Evolutionary conservation across 805 yeast genomes (phyloP), one percentile per base, ranked within the genome.

Genomic region (Tetrapisispora fleetii): DNA sequence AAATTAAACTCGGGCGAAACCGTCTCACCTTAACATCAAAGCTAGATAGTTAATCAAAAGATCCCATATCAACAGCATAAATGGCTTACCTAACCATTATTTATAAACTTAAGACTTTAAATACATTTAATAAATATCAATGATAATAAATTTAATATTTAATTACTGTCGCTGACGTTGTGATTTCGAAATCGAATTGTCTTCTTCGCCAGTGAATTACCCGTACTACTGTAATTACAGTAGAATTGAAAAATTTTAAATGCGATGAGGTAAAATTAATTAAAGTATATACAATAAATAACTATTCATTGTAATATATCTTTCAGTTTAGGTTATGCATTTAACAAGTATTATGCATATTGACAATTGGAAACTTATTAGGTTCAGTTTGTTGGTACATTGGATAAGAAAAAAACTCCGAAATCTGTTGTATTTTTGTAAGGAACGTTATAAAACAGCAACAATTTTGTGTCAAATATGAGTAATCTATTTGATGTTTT

Each of bases 401-500:
- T n/a, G n/a, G n/a, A 24, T 6, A 8, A 24, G 37, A 33, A 33
- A 11, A n/a, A 33, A 33, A 6, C 6, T 11, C 13, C 39, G 39
- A 37, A 18, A 8, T 24, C 28, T 24, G 8, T 24, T 6, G 8
- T 4, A 8, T 24, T 24, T 24, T 24, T 6, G 8, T 24, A 24
- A 8, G 28, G 28, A 24, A n/a, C n/a, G 28, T 24, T 36, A 4
- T 4, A 9, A n/a, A 36, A n/a, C 38, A 36, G 21, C 18, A 22
- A 28, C 19, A 8, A 27, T 24, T 27, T 10, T 14, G 10, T 32
- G 16, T 32, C 21, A 30, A 32, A 4, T 22, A 48, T 48, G 50
- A 48, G 50, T 40, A 67, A 61, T 40, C 50, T 65, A 27, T 65
- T 65, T 50, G 68, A 61, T 52, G 68, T 64, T 18, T 65, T 65